These are phyloP conservation scores for Aquilaria agallochum DNA, from an alignment of 441 rosid species.

Conservation along the genomic window DNA sequence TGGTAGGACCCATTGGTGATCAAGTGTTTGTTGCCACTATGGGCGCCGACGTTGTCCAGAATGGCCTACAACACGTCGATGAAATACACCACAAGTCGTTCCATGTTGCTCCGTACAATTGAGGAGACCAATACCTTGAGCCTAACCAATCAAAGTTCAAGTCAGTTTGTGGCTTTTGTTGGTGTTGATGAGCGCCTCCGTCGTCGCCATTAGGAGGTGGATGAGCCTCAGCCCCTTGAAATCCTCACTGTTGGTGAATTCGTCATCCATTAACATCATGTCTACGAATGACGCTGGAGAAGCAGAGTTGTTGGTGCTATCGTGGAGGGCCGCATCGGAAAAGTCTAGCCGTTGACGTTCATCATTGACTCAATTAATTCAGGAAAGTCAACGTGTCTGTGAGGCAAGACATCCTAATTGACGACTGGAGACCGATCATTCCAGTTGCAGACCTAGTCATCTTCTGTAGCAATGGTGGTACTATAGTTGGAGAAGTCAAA, in stretches of 20 bases:
- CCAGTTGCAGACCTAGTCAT: too few relatives aligned
- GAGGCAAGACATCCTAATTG: constrained; percentile 59
- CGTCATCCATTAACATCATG: constrained; percentile 30
- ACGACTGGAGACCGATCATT: constrained; percentile 9
- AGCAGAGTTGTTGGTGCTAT: constrained; percentile 28
- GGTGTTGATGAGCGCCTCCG: constrained; percentile 64
- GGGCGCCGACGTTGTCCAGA: constrained; percentile 32
- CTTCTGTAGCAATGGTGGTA: too few relatives aligned
- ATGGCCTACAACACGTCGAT: constrained; percentile 62
- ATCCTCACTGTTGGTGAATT: constrained; percentile 31
- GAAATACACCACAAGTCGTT: constrained; percentile 72
- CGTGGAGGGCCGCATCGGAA: constrained; percentile 6
- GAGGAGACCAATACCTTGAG: constrained; percentile 84
- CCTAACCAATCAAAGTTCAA: constrained; percentile 52
- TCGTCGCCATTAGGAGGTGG: constrained; percentile 62
- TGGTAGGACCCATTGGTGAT: constrained; percentile 20
- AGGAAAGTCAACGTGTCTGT: not conserved
- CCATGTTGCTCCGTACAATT: constrained; percentile 64
- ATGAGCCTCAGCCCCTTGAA: constrained; percentile 72
- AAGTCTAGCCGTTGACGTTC: constrained; percentile 13
- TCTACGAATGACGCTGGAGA: constrained; percentile 17
- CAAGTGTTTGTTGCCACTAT: constrained; percentile 13
- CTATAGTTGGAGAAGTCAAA: too few relatives aligned
- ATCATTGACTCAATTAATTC: too few relatives aligned
- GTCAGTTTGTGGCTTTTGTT: constrained; percentile 26